These are phyloP conservation scores for Neurospora terricola DNA, from an alignment of 495 filamentous ascomycete genomes.

Conservation along the genomic window DNA sequence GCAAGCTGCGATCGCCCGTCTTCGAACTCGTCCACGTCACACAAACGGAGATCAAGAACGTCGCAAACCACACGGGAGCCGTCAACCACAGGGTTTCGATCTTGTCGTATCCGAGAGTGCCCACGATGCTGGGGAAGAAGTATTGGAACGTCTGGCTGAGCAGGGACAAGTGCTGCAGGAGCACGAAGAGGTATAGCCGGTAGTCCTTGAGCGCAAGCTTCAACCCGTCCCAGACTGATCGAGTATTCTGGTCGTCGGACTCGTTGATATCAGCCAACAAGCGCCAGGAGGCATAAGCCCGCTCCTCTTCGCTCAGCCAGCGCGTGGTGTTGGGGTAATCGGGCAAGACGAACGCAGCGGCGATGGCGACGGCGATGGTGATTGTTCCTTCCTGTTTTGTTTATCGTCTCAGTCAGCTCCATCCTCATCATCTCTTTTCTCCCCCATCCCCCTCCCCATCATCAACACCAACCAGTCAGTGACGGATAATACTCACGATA, in stretches of 20 bases:
- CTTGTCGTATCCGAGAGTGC: slow-evolving; percentile 39
- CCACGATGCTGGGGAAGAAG: slow-evolving; percentile 47
- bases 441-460: no score
- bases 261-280: slow-evolving; percentile 32
- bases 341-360: slow-evolving; percentile 28
- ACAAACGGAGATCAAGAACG: slow-evolving; percentile 24
- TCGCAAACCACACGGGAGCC: slow-evolving; percentile 37
- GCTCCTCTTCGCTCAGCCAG: slow-evolving; percentile 34
- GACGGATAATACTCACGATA: slow-evolving; percentile 12
- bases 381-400: slow-evolving; percentile 24
- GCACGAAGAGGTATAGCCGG: slow-evolving; percentile 35
- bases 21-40: slow-evolving; percentile 29
- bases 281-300: slow-evolving; percentile 31
- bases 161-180: slow-evolving; percentile 34
- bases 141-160: slow-evolving; percentile 35
- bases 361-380: slow-evolving; percentile 31
- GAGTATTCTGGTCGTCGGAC: slow-evolving; percentile 18
- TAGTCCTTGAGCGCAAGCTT: slow-evolving; percentile 31
- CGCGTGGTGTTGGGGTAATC: slow-evolving; percentile 34
- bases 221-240: slow-evolving; percentile 25
- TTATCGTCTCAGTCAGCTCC: background rate
- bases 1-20: slow-evolving; percentile 33
- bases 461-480: no score
- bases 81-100: slow-evolving; percentile 45
- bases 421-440: background rate